Percentiles rank a stretch among this genome's conserved stretches.
phyloP scores from a whole-genome alignment of 345 rosid species.

The Brassica rapa region DNA sequence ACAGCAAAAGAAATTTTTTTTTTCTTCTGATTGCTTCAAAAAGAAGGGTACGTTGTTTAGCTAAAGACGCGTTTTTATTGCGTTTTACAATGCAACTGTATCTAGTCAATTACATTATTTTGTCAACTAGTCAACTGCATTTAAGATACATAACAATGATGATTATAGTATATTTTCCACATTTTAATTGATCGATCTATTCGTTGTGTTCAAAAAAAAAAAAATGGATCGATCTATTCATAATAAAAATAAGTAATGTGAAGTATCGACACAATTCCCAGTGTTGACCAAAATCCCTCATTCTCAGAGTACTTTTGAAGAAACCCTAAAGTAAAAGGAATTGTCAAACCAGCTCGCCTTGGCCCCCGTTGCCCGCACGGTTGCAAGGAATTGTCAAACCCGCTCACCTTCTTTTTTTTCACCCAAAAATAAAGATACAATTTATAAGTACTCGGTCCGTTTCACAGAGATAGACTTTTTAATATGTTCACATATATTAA shows the following conservation, averaged over 20 bases:
- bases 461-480: no score
- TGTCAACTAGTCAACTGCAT: constrained; percentile 34
- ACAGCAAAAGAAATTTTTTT: neutral
- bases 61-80: neutral
- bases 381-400: no score
- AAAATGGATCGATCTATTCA: constrained; percentile 14
- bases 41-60: neutral
- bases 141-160: constrained; percentile 33
- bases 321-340: constrained; percentile 34
- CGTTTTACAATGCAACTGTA: constrained; percentile 37
- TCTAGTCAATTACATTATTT: constrained; percentile 35
- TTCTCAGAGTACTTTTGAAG: constrained; percentile 39
- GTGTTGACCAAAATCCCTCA: constrained; percentile 51
- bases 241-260: constrained; percentile 20
- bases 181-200: constrained; percentile 17
- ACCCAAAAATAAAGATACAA: no score
- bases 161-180: constrained; percentile 17
- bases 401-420: no score
- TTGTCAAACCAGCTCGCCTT: neutral
- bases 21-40: neutral
- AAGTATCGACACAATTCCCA: constrained; percentile 51
- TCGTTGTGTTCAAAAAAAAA: neutral
- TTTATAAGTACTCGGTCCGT: no score
- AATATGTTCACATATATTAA: no score
- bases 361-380: no score